Percentiles rank a stretch among this genome's conserved stretches.
Evolutionary conservation across 2,329 filamentous ascomycete species (phyloP).

Genomic region (Verticillium albo-atrum): DNA sequence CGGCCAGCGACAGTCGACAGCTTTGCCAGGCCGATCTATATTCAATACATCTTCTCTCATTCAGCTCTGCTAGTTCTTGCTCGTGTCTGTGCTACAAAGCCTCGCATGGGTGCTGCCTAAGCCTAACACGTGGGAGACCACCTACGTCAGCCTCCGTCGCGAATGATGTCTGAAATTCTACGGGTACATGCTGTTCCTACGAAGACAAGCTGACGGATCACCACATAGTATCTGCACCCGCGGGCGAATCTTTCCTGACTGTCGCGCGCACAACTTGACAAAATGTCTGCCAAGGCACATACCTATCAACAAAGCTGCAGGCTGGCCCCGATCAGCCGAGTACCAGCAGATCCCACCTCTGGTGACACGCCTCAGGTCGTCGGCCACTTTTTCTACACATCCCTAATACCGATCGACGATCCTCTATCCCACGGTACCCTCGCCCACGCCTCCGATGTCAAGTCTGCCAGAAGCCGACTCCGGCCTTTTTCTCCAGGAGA

Average conservation of each 20-base stretch:
- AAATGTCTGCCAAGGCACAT: constrained; percentile 30
- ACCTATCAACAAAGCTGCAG: constrained; percentile 58
- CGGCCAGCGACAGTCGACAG: neutral
- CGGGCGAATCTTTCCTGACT: constrained; percentile 7
- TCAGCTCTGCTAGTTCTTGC: neutral
- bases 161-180: neutral
- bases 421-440: constrained; percentile 65
- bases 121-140: neutral
- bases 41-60: too few species aligned
- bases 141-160: neutral
- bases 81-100: neutral
- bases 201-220: neutral
- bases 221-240: neutral
- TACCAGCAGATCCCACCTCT: constrained; percentile 34
- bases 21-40: neutral
- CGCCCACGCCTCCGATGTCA: constrained; percentile 44
- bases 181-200: neutral
- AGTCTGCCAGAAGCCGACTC: constrained; percentile 54
- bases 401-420: constrained; percentile 79
- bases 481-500: constrained; percentile 77
- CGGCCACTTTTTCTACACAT: constrained; percentile 82
- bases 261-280: neutral
- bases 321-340: constrained; percentile 40
- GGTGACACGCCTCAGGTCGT: constrained; percentile 54
- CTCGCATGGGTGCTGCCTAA: neutral